Base-by-base conservation (phyloP, 306 rosid genomes). In the Pueraria montana region DNA sequence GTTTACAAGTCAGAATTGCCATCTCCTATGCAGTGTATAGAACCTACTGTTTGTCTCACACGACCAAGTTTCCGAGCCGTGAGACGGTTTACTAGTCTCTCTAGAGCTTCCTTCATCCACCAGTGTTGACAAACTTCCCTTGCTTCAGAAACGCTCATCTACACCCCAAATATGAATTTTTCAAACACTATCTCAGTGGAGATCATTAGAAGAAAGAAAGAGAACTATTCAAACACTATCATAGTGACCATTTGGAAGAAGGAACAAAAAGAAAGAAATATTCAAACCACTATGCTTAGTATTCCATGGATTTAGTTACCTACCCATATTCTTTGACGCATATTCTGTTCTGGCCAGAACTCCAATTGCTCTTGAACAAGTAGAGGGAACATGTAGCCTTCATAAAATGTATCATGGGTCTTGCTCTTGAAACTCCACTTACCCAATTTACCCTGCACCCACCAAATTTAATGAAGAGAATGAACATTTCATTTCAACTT, bases 71-170 rank as follows among this genome's bases (percentile, higher is more conserved):
- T 86, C 45, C 34, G 83, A 65, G 88, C 69, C 38, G 81, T 85
- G 32, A 92, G 83, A 11, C 94, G 97, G 72, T 63, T 85, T 21
- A 91, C 93, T 68, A 94, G 85, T 81, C 84, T 79, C 36, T 94
- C 96, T 21, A 94, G 76, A 9, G 98, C 98, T 55, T 94, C 98
- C 80, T 90, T 94, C 97, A 94, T 94, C 98, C 98, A 94, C 96
- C 85, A 74, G 81, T 94, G 94, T 78, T 88, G 91, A 80, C 98
- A 94, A 45, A 84, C 97, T 84, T 92, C 94, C 64, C 86, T 87
- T 21, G 98, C 98, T 74, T 91, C 94, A 0, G 48, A 49, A 46
- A 89, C 94, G 61, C 89, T 87, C 96, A 94, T 90, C 98, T 94
- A 72, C 11, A 77, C 63, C 78, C 77, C 71, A 46, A 13, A 34